A percentile compares a stretch with the other conserved stretches of the same genome.
Evolutionary conservation across 257 asterid species (phyloP).

Genomic region (Linderniella brevidens): DNA sequence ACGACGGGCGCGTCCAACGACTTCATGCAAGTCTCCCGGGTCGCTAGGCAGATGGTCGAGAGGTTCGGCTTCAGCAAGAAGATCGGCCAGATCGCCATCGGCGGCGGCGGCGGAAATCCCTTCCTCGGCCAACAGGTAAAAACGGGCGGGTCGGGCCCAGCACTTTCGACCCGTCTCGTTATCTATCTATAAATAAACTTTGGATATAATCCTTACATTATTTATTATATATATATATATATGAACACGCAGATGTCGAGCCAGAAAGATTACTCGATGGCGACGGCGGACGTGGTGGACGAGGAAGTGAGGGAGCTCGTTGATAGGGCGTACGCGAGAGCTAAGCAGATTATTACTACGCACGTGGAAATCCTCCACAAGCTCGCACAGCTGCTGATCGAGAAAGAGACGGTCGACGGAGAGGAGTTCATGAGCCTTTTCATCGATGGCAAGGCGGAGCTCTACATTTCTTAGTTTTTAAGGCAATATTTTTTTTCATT

Average conservation of each 20-base stretch:
- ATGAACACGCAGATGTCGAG: conserved; percentile 42
- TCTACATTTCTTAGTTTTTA: conserved; percentile 40
- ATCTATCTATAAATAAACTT: too few species aligned
- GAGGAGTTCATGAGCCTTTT: conserved; percentile 98
- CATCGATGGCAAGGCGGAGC: conserved; percentile 87
- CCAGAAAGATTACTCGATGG: conserved; percentile 95
- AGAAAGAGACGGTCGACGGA: conserved; percentile 96
- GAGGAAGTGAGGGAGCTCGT: conserved; percentile 82
- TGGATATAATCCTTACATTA: too few species aligned
- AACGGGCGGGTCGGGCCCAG: too few species aligned
- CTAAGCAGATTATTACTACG: conserved; percentile 43
- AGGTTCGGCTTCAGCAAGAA: conserved; percentile 96
- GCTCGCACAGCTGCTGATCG: conserved; percentile 73
- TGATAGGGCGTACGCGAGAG: conserved; percentile 67
- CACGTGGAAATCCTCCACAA: conserved; percentile 79
- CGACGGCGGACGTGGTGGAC: conserved; percentile 86
- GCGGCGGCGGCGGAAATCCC: conserved; percentile 88
- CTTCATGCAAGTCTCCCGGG: conserved; percentile 97
- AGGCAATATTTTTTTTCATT: too few species aligned
- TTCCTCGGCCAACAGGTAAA: conserved; percentile 95
- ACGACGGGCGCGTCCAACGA: conserved; percentile 99
- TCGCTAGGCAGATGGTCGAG: conserved; percentile 97
- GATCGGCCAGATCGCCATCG: conserved; percentile 92
- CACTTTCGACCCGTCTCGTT: too few species aligned
- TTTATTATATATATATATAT: neutral